A percentile compares a stretch with the other conserved stretches of the same genome.
Evolutionary conservation across 1,139 yeast species (phyloP).

Genomic region (Candida tetrigidarum): DNA sequence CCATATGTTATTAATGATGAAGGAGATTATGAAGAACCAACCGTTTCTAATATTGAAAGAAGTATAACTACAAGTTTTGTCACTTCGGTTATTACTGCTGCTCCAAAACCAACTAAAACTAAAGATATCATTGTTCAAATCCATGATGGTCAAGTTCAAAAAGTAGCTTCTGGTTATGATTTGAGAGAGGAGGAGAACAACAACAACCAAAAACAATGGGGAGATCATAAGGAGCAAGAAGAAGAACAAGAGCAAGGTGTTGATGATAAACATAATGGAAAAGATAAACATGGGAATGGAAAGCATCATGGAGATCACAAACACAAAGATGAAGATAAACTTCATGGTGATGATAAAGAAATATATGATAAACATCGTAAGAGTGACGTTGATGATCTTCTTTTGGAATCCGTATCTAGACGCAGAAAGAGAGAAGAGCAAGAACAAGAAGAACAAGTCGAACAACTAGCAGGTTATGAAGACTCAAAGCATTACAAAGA

Average conservation of each 20-base stretch:
- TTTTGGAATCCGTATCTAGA: neutral
- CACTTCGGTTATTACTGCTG: slow-evolving; percentile 25
- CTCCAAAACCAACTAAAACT: slow-evolving; percentile 30
- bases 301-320: slow-evolving; percentile 4
- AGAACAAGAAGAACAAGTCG: neutral
- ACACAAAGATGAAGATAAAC: slow-evolving; percentile 1
- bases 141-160: slow-evolving; percentile 38
- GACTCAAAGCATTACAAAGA: slow-evolving; percentile 5
- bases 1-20: slow-evolving; percentile 24
- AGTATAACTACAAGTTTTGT: slow-evolving; percentile 24
- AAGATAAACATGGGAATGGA: neutral
- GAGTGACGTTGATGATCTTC: neutral
- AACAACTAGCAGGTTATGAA: neutral
- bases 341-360: neutral
- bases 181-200: slow-evolving; percentile 8
- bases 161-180: slow-evolving; percentile 9
- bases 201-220: neutral
- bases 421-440: neutral
- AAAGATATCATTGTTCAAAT: slow-evolving; percentile 30
- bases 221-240: slow-evolving; percentile 1
- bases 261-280: slow-evolving; percentile 2
- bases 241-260: neutral
- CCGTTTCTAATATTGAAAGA: slow-evolving; percentile 19
- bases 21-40: slow-evolving; percentile 21
- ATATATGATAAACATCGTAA: neutral